Evolutionary conservation across 768 basidiomycete species (phyloP).

Genomic region (Naganishia onofrii): DNA sequence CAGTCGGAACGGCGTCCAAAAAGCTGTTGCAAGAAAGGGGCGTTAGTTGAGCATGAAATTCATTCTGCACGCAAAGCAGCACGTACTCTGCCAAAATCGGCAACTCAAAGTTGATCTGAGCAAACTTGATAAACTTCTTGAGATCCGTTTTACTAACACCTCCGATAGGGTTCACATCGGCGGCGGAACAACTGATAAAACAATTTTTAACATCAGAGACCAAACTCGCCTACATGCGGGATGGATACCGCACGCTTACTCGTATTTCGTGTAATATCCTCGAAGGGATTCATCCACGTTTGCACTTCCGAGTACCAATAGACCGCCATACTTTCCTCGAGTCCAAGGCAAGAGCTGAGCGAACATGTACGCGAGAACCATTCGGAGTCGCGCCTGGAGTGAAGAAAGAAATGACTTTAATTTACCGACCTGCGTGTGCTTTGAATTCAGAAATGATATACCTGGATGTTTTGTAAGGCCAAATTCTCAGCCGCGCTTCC

Average conservation of each 20-base stretch:
- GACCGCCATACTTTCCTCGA: conserved; percentile 73
- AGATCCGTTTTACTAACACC: conserved; percentile 96
- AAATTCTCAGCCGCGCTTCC: conserved; percentile 85
- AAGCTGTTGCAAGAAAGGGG: conserved; percentile 61
- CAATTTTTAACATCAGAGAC: conserved; percentile 51
- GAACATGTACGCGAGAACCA: conserved; percentile 92
- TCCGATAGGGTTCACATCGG: conserved; percentile 97
- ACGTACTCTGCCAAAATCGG: conserved; percentile 74
- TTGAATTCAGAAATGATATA: conserved; percentile 43
- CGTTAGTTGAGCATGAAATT: neutral
- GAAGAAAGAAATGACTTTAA: neutral
- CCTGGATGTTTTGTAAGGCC: conserved; percentile 96
- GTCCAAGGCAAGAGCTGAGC: conserved; percentile 93
- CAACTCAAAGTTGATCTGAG: conserved; percentile 71
- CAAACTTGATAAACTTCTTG: conserved; percentile 90
- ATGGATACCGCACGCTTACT: conserved; percentile 58
- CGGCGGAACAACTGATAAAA: conserved; percentile 55
- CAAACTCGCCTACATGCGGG: neutral
- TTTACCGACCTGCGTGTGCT: no score
- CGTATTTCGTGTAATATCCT: conserved; percentile 97
- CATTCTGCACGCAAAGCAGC: conserved; percentile 3
- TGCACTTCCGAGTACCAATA: conserved; percentile 94
- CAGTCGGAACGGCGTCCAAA: conserved; percentile 85
- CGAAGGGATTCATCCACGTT: conserved; percentile 98
- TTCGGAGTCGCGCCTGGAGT: conserved; percentile 75